Evolutionary conservation across 495 filamentous ascomycete species (phyloP).

Genomic region (Pseudoneurospora amorphoporcata): DNA sequence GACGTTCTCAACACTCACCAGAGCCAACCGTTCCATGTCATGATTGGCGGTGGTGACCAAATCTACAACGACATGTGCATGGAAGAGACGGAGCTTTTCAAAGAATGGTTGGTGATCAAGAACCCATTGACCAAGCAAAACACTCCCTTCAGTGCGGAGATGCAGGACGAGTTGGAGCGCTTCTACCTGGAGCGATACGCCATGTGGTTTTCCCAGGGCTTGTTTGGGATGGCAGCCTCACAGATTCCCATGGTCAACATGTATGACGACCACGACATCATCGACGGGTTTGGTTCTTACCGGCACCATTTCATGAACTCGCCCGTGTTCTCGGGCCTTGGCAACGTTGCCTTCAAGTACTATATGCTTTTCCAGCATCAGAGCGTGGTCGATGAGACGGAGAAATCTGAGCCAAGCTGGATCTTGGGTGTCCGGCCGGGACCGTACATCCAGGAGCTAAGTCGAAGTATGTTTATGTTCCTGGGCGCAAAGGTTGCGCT

Average conservation of each 20-base stretch:
- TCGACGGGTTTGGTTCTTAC: slow-evolving; percentile 94
- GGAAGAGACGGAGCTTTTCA: slow-evolving; percentile 61
- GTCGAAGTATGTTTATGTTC: slow-evolving; percentile 76
- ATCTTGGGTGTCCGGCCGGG: slow-evolving; percentile 66
- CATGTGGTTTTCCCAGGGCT: slow-evolving; percentile 88
- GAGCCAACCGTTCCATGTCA: slow-evolving; percentile 89
- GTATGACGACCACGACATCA: slow-evolving; percentile 96
- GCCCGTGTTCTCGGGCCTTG: slow-evolving; percentile 82
- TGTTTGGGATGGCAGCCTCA: slow-evolving; percentile 82
- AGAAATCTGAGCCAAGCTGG: slow-evolving; percentile 85
- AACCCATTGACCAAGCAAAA: slow-evolving; percentile 69
- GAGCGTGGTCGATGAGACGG: slow-evolving; percentile 65
- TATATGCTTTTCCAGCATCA: slow-evolving; percentile 99
- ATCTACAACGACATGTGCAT: slow-evolving; percentile 87
- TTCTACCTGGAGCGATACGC: slow-evolving; percentile 83
- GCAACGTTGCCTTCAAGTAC: slow-evolving; percentile 90
- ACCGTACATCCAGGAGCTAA: slow-evolving; percentile 81
- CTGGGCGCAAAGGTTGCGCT: slow-evolving; percentile 71
- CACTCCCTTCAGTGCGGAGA: slow-evolving; percentile 57
- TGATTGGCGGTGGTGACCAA: slow-evolving; percentile 96
- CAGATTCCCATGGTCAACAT: slow-evolving; percentile 99
- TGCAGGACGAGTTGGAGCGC: slow-evolving; percentile 75
- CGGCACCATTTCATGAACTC: slow-evolving; percentile 83
- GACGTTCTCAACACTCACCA: slow-evolving; percentile 92
- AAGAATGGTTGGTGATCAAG: slow-evolving; percentile 73